These are phyloP conservation scores for Cryptococcus depauperatus DNA, from an alignment of 1,284 basidiomycete species.

Conservation along the genomic window DNA sequence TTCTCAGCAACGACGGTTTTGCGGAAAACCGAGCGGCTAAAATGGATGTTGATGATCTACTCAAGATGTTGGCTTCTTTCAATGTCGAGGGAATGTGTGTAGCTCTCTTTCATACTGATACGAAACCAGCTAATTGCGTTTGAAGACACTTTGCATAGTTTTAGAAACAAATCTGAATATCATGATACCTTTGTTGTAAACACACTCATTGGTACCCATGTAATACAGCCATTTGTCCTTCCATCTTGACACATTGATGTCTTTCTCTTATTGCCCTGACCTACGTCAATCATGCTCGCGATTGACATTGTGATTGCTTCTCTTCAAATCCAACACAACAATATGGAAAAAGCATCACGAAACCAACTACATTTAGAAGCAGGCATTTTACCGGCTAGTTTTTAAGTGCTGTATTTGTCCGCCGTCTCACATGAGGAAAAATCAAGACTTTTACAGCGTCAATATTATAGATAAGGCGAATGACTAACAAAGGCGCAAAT, in stretches of 20 bases:
- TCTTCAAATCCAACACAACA: too few relatives aligned
- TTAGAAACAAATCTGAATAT: background rate
- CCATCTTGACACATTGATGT: background rate
- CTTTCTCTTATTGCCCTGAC: too few relatives aligned
- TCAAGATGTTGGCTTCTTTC: slow-evolving; percentile 51
- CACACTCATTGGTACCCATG: background rate
- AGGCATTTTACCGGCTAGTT: too few relatives aligned
- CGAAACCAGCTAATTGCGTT: background rate
- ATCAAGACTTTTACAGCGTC: too few relatives aligned
- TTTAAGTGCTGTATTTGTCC: too few relatives aligned
- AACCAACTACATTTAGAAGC: too few relatives aligned
- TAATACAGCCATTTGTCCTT: background rate
- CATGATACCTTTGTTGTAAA: background rate
- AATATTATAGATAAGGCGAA: too few relatives aligned
- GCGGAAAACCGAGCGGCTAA: slow-evolving; percentile 67
- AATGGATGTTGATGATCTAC: slow-evolving; percentile 74
- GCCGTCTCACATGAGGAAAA: too few relatives aligned
- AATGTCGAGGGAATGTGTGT: slow-evolving; percentile 37
- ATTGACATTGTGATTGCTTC: too few relatives aligned
- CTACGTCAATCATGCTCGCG: too few relatives aligned
- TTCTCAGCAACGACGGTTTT: slow-evolving; percentile 61
- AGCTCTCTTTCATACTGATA: background rate
- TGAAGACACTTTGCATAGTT: slow-evolving; percentile 9
- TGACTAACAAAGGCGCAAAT: too few relatives aligned
- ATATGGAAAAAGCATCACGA: too few relatives aligned